phyloP scores from a whole-genome alignment of 1,284 basidiomycete genomes.

The Trichosporon asahii region DNA sequence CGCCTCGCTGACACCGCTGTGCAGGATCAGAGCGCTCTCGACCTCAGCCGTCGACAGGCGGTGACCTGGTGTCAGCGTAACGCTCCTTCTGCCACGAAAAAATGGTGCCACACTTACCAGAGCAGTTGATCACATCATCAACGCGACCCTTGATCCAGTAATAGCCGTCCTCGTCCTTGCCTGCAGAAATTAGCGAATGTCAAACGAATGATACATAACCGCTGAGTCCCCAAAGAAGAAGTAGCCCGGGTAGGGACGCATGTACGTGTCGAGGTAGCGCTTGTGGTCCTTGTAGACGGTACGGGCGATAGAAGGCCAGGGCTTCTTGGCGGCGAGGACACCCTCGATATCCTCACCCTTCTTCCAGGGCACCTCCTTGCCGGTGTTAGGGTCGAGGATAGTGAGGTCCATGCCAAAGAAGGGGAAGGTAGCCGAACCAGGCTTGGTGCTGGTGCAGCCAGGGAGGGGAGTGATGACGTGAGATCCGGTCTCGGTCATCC shows the following conservation, averaged over 20 bases:
- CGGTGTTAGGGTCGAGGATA: constrained; percentile 70
- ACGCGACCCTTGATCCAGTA: constrained; percentile 98
- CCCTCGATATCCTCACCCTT: constrained; percentile 84
- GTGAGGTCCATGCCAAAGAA: constrained; percentile 94
- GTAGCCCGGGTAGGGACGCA: constrained; percentile 58
- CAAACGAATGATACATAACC: too few relatives aligned
- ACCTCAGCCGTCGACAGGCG: constrained; percentile 96
- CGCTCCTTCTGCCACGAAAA: too few relatives aligned
- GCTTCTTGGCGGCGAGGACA: constrained; percentile 77
- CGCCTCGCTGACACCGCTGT: constrained; percentile 92
- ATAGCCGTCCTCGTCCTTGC: constrained; percentile 88
- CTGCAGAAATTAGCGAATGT: neutral
- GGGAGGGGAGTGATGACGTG: constrained; percentile 94
- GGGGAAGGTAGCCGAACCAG: constrained; percentile 91
- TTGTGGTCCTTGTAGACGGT: constrained; percentile 90
- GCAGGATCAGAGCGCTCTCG: constrained; percentile 89
- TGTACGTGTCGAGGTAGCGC: constrained; percentile 89
- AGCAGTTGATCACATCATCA: constrained; percentile 67
- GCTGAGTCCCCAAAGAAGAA: constrained; percentile 98
- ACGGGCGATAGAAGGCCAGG: constrained; percentile 97
- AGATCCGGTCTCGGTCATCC: constrained; percentile 97
- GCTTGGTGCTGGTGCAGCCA: constrained; percentile 91
- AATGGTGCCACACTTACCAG: too few relatives aligned
- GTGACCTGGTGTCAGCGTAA: too few relatives aligned
- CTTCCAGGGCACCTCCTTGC: constrained; percentile 57